Conservation (phyloP, 2,329 filamentous ascomycete species). For the Epichloe glyceriae region DNA sequence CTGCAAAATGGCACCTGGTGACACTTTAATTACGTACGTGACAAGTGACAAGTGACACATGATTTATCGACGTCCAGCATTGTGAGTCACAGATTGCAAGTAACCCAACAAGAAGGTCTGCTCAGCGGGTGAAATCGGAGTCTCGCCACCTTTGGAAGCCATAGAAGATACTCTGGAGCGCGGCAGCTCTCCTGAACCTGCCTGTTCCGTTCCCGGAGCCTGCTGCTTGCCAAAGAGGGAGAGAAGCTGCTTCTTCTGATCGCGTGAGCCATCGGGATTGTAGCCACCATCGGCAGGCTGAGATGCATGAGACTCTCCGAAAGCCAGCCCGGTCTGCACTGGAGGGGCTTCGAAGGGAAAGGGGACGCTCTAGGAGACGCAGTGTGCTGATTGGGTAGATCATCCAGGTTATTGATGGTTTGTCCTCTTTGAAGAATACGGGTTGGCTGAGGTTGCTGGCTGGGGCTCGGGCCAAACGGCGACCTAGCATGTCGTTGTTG, state of each 20-base stretch:
- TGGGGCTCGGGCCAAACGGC: not conserved
- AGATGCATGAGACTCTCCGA: not conserved
- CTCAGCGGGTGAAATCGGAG: conserved; percentile 54
- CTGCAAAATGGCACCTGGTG: not conserved
- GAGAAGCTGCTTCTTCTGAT: conserved; percentile 30
- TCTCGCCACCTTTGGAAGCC: conserved; percentile 29
- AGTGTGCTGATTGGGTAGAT: not conserved
- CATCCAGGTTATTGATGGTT: conserved; percentile 11
- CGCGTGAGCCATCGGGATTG: conserved; percentile 15
- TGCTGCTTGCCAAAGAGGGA: conserved; percentile 47
- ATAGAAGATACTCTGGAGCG: conserved; percentile 31
- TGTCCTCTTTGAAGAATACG: conserved; percentile 26
- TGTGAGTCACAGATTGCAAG: conserved; percentile 43
- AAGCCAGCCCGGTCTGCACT: not conserved
- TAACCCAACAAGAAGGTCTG: conserved; percentile 67
- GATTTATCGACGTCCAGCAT: conserved; percentile 18
- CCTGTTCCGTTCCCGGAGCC: not conserved
- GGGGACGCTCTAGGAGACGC: conserved; percentile 13
- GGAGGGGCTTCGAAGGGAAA: conserved; percentile 8
- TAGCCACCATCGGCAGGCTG: conserved; percentile 3
- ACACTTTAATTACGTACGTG: not conserved
- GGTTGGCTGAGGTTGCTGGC: conserved; percentile 11
- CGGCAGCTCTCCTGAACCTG: conserved; percentile 8
- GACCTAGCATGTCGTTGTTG: not conserved
- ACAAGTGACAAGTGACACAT: not conserved